These are phyloP conservation scores for Dioscorea dumetorum DNA, from an alignment of 106 monocot genomes.

Conservation along the genomic window DNA sequence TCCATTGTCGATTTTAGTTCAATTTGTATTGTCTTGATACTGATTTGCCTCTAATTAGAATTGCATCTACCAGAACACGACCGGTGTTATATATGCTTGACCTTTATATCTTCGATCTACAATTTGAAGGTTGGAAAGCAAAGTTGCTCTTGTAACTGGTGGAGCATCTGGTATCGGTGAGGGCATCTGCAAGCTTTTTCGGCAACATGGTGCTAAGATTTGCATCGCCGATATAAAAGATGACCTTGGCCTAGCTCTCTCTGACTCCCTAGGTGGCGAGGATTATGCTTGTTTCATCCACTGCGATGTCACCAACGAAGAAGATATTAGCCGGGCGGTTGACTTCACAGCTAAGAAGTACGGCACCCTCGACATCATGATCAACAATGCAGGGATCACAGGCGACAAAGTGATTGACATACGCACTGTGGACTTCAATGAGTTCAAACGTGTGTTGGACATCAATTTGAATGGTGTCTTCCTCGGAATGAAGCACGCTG, in stretches of 20 bases:
- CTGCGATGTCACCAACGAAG: constrained; percentile 70
- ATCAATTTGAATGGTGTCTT: constrained; percentile 52
- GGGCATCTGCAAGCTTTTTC: constrained; percentile 46
- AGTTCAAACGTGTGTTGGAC: constrained; percentile 38
- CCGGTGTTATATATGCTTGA: too few species aligned
- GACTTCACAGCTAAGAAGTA: constrained; percentile 40
- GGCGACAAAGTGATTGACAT: constrained; percentile 37
- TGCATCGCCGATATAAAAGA: constrained; percentile 50
- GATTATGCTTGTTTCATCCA: constrained; percentile 41
- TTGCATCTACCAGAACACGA: too few species aligned
- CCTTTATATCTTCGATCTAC: too few species aligned
- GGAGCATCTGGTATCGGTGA: constrained; percentile 60
- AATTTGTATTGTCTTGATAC: too few species aligned
- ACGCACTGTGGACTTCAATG: constrained; percentile 15
- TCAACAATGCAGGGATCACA: constrained; percentile 65
- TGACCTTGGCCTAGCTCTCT: constrained; percentile 29
- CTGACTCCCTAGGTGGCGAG: constrained; percentile 50
- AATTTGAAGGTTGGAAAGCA: constrained; percentile 39
- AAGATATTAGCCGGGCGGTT: constrained; percentile 51
- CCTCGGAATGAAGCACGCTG: constrained; percentile 69
- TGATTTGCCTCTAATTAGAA: too few species aligned
- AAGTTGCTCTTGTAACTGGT: constrained; percentile 62
- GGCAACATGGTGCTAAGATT: constrained; percentile 42
- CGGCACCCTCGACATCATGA: constrained; percentile 72
- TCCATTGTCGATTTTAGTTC: too few species aligned